Conservation (phyloP, 1,284 basidiomycete species). For the Cutaneotrichosporon cutaneum region DNA sequence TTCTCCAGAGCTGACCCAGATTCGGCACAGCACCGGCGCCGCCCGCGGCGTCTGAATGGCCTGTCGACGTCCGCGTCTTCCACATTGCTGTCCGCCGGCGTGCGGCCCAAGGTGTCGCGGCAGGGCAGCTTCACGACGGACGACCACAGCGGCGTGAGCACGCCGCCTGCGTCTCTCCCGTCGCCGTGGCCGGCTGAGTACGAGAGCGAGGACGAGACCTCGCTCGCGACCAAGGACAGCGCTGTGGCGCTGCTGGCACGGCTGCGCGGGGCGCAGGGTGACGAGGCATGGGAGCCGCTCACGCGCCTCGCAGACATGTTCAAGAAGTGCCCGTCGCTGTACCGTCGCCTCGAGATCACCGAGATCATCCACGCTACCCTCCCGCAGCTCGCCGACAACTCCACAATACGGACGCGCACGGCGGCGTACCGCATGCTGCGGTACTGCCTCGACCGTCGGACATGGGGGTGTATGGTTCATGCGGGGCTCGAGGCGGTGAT, state of each 20-base stretch:
- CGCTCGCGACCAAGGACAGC: constrained; percentile 30
- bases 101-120: constrained; percentile 33
- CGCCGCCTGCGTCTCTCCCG: constrained; percentile 19
- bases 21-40: constrained; percentile 34
- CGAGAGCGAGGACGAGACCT: constrained; percentile 22
- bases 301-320: constrained; percentile 67
- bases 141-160: constrained; percentile 6
- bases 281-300: constrained; percentile 55
- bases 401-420: constrained; percentile 73
- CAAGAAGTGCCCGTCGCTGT: constrained; percentile 71
- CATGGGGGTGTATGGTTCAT: constrained; percentile 45
- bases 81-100: constrained; percentile 30
- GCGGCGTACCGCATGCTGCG: constrained; percentile 83
- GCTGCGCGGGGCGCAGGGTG: constrained; percentile 31
- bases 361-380: constrained; percentile 74
- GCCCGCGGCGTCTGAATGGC: constrained; percentile 43
- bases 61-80: constrained; percentile 21
- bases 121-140: constrained; percentile 21
- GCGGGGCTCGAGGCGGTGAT: constrained; percentile 80
- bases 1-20: constrained; percentile 18
- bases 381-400: constrained; percentile 72
- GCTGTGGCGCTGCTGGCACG: constrained; percentile 22
- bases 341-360: constrained; percentile 68
- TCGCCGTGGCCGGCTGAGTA: neutral
- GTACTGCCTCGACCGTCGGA: constrained; percentile 67